Evolutionary conservation across 768 basidiomycete genomes (phyloP).

Genomic region (Panaeolus cyanescens): DNA sequence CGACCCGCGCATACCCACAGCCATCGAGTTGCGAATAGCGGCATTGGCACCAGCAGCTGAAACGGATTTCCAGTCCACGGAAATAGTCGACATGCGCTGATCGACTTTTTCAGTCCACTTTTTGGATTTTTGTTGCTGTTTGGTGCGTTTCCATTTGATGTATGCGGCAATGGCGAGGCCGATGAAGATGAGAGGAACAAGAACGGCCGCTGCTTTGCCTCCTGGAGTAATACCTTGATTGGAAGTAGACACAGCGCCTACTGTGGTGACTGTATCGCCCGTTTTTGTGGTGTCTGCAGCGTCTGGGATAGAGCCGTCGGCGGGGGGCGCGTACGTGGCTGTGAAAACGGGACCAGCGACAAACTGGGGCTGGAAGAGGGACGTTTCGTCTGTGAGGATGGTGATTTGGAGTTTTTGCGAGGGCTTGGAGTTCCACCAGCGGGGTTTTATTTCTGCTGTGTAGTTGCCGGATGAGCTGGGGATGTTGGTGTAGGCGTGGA

Average conservation of each 20-base stretch:
- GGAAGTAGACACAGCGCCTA: slow-evolving; percentile 33
- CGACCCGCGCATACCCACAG: slow-evolving; percentile 30
- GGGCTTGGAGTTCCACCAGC: slow-evolving; percentile 71
- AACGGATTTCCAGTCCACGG: slow-evolving; percentile 75
- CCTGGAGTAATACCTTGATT: slow-evolving; percentile 45
- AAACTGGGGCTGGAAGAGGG: slow-evolving; percentile 51
- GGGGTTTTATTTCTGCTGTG: slow-evolving; percentile 50
- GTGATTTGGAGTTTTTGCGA: slow-evolving; percentile 54
- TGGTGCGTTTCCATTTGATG: slow-evolving; percentile 54
- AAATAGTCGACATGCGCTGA: slow-evolving; percentile 83
- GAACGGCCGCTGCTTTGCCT: slow-evolving; percentile 64
- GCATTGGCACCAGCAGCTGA: slow-evolving; percentile 69
- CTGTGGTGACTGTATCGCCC: slow-evolving; percentile 39
- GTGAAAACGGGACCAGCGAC: slow-evolving; percentile 73
- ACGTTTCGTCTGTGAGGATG: slow-evolving; percentile 52
- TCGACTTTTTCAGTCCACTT: slow-evolving; percentile 70
- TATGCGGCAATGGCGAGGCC: slow-evolving; percentile 44
- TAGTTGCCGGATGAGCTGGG: slow-evolving; percentile 50
- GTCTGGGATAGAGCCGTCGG: slow-evolving; percentile 35
- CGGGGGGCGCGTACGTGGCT: slow-evolving; percentile 54
- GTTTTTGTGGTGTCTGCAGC: slow-evolving; percentile 41
- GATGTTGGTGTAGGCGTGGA: slow-evolving; percentile 63
- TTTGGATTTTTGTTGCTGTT: slow-evolving; percentile 50
- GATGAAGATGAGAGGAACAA: slow-evolving; percentile 63
- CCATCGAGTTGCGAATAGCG: slow-evolving; percentile 72